Evolutionary conservation across 176 grass and related monocot genomes (phyloP).

Genomic region (Elaeis guineensis): DNA sequence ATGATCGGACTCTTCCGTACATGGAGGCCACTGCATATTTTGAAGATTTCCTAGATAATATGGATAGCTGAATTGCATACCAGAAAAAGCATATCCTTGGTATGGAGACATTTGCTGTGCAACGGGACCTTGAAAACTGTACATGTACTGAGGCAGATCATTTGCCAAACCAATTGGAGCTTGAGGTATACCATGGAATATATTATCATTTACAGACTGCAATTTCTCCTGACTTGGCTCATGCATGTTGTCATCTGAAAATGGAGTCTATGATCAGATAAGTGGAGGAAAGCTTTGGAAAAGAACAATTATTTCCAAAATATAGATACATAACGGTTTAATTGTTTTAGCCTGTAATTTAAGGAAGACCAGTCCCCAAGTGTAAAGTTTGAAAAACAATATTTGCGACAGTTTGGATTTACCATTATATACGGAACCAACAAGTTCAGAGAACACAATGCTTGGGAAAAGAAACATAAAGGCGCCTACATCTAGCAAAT

Average conservation of each 20-base stretch:
- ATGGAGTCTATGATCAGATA: neutral
- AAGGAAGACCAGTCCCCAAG: too few species aligned
- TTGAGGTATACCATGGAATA: neutral
- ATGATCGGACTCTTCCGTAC: neutral
- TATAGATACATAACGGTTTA: neutral
- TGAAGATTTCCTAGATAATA: neutral
- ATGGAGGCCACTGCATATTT: neutral
- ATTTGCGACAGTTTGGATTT: too few species aligned
- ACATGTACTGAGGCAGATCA: neutral
- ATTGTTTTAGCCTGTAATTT: neutral
- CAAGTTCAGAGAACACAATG: too few species aligned
- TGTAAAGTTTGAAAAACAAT: too few species aligned
- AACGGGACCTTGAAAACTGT: neutral
- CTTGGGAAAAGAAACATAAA: too few species aligned
- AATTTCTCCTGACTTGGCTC: neutral
- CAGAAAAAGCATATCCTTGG: neutral
- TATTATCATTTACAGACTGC: neutral
- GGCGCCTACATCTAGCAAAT: too few species aligned
- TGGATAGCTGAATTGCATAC: neutral
- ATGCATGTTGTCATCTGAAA: neutral
- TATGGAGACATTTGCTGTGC: neutral
- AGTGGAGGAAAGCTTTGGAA: neutral
- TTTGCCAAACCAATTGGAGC: neutral
- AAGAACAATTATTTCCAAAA: neutral
- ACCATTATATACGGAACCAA: too few species aligned